These are phyloP conservation scores for Emericellopsis terricola DNA, from an alignment of 495 filamentous ascomycete genomes.

Conservation along the genomic window DNA sequence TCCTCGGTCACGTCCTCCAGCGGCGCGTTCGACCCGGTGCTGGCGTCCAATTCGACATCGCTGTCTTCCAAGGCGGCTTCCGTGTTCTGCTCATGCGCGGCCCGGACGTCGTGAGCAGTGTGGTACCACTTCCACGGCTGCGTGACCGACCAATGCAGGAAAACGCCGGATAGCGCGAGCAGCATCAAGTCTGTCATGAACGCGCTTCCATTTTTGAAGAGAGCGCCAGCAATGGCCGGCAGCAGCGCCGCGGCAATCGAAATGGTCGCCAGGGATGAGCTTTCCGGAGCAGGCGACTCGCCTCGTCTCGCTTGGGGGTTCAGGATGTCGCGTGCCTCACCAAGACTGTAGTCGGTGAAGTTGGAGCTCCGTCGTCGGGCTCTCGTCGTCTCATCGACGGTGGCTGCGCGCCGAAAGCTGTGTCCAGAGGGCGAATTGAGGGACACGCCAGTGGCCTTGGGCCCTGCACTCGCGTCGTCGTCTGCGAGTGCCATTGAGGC, in stretches of 20 bases:
- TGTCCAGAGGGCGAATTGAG: slow-evolving; percentile 9
- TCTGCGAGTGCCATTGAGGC: no score
- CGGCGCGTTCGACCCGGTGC: no score
- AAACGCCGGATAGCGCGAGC: slow-evolving; percentile 58
- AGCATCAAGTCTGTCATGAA: slow-evolving; percentile 75
- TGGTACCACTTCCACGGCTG: slow-evolving; percentile 93
- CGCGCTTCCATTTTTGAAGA: slow-evolving; percentile 69
- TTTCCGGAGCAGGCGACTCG: slow-evolving; percentile 4
- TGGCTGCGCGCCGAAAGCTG: slow-evolving; percentile 9
- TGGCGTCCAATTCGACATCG: no score
- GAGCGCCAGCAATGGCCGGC: slow-evolving; percentile 65
- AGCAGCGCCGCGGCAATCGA: slow-evolving; percentile 70
- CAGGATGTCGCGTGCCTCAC: slow-evolving; percentile 50
- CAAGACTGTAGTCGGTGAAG: slow-evolving; percentile 51
- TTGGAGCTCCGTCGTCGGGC: slow-evolving; percentile 61
- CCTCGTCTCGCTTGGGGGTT: slow-evolving; percentile 35
- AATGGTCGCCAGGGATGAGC: slow-evolving; percentile 45
- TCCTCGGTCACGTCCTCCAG: slow-evolving; percentile 15
- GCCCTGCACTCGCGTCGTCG: no score
- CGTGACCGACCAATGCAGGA: slow-evolving; percentile 86
- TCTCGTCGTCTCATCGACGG: slow-evolving; percentile 18
- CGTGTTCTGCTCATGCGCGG: slow-evolving; percentile 21
- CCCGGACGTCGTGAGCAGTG: slow-evolving; percentile 46
- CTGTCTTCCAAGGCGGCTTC: slow-evolving; percentile 31
- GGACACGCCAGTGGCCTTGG: slow-evolving; percentile 6